Evolutionary conservation across 108 stramenopile genomes (phyloP).

Genomic region (Skeletonema menzelii): DNA sequence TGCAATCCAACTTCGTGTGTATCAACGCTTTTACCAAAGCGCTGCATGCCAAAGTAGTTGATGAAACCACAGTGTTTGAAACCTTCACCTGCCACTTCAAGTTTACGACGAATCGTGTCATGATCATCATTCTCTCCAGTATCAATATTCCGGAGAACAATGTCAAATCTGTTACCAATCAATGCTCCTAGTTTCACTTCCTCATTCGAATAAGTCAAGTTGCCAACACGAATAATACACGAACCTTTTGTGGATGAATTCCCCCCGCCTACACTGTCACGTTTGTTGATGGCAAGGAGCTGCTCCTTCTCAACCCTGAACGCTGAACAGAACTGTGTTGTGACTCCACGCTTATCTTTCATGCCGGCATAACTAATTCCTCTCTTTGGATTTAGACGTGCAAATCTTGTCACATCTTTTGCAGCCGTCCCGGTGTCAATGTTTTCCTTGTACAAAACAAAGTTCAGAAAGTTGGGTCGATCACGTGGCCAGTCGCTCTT

Average conservation of each 20-base stretch:
- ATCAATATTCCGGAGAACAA: constrained; percentile 80
- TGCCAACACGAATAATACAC: constrained; percentile 68
- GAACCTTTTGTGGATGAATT: constrained; percentile 56
- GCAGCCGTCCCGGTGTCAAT: constrained; percentile 80
- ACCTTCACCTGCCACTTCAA: constrained; percentile 55
- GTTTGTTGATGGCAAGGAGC: constrained; percentile 54
- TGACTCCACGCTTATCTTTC: constrained; percentile 93
- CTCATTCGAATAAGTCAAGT: constrained; percentile 68
- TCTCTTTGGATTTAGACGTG: constrained; percentile 46
- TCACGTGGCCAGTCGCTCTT: constrained; percentile 59
- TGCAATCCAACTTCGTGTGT: constrained; percentile 85
- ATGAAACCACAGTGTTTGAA: constrained; percentile 79
- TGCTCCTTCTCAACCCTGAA: constrained; percentile 67
- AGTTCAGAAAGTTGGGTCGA: constrained; percentile 78
- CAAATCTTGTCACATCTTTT: constrained; percentile 59
- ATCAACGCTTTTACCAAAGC: constrained; percentile 89
- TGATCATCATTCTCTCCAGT: constrained; percentile 18
- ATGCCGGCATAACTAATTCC: constrained; percentile 84
- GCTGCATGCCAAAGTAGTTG: constrained; percentile 95
- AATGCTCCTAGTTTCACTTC: constrained; percentile 76
- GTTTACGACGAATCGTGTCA: constrained; percentile 20
- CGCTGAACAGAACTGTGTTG: constrained; percentile 85
- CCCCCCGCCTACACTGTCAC: constrained; percentile 47
- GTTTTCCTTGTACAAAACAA: constrained; percentile 91
- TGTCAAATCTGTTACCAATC: constrained; percentile 87